Evolutionary conservation across 257 asterid species (phyloP).

Genomic region (Przewalskia tangutica): DNA sequence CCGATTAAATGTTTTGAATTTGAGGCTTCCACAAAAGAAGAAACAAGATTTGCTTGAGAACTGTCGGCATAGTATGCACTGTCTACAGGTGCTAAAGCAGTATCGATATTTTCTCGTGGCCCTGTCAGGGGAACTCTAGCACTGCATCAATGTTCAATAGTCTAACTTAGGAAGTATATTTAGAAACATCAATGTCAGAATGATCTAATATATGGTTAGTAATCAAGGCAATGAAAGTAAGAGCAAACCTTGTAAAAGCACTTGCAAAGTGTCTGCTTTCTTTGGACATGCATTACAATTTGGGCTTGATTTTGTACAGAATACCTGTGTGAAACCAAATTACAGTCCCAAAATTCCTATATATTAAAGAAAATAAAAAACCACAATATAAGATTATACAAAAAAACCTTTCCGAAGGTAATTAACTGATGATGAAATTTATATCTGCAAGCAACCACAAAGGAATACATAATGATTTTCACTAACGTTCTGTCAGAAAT

Average conservation of each 20-base stretch:
- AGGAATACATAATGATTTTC: background rate
- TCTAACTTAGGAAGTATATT: background rate
- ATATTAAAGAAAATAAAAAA: background rate
- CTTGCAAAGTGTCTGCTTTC: conserved; percentile 79
- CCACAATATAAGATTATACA: background rate
- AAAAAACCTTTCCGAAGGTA: conserved; percentile 42
- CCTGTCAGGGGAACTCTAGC: conserved; percentile 17
- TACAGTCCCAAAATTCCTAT: background rate
- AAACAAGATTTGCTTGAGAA: background rate
- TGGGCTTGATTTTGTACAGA: conserved; percentile 72
- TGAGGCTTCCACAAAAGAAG: background rate
- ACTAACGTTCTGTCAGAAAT: background rate
- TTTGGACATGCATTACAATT: conserved; percentile 73
- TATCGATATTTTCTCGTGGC: background rate
- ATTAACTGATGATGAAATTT: conserved; percentile 41
- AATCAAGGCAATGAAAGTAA: background rate
- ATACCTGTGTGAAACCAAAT: conserved; percentile 35
- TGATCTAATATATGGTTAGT: background rate
- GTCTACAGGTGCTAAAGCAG: conserved; percentile 7
- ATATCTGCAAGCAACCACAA: conserved; percentile 28
- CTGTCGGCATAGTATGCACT: background rate
- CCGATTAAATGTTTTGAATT: background rate
- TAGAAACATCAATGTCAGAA: background rate
- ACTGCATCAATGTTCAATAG: conserved; percentile 16
- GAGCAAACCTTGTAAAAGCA: conserved; percentile 55